Evolutionary conservation across 1,284 basidiomycete genomes (phyloP).

Genomic region (Malassezia equina): DNA sequence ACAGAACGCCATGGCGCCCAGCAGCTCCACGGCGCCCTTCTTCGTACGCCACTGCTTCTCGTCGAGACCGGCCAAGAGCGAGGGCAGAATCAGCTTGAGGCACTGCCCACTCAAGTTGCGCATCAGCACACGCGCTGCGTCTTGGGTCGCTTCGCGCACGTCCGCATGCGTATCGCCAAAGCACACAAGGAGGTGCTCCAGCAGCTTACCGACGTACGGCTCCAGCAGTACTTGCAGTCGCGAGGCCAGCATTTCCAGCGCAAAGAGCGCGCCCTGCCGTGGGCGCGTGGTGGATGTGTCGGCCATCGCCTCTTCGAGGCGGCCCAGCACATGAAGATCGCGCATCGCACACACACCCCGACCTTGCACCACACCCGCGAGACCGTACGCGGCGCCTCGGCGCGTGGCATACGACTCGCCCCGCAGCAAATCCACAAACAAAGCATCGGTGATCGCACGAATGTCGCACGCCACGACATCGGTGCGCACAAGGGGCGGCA

Average conservation of each 20-base stretch:
- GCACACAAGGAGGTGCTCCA: conserved; percentile 72
- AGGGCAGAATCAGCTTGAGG: conserved; percentile 87
- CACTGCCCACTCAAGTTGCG: conserved; percentile 58
- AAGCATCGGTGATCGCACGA: conserved; percentile 55
- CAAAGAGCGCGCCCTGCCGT: conserved; percentile 88
- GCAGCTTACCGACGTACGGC: conserved; percentile 75
- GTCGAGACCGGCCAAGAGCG: conserved; percentile 77
- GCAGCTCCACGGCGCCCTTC: conserved; percentile 92
- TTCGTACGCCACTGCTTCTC: conserved; percentile 99
- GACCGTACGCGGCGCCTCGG: conserved; percentile 87
- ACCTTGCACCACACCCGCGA: conserved; percentile 85
- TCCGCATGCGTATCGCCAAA: conserved; percentile 85
- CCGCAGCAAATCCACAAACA: conserved; percentile 58
- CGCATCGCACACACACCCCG: conserved; percentile 75
- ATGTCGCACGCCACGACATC: conserved; percentile 52
- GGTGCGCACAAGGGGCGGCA: conserved; percentile 71
- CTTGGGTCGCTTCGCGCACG: conserved; percentile 87
- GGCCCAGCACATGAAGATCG: conserved; percentile 67
- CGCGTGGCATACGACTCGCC: conserved; percentile 74
- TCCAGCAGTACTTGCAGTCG: conserved; percentile 84
- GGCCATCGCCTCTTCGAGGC: conserved; percentile 67
- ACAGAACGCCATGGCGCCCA: conserved; percentile 98
- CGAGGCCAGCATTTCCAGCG: conserved; percentile 71
- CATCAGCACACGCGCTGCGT: conserved; percentile 90
- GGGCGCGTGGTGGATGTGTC: conserved; percentile 80